Evolutionary conservation across 306 rosid genomes (phyloP), one percentile per base, ranked within the genome.

Genomic region (Citrullus amarus): DNA sequence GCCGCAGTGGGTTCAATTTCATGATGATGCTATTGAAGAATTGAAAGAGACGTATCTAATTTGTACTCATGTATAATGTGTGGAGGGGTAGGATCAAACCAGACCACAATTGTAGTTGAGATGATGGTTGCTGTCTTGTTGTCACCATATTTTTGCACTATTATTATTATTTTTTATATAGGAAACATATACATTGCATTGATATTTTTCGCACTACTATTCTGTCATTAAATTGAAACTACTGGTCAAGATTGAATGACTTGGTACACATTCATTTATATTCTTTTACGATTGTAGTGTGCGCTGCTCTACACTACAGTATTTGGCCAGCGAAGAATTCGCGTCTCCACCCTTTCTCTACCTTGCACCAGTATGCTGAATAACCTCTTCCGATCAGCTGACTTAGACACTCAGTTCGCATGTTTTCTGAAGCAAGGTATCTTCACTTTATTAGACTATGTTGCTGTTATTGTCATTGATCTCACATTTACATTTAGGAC

Each of bases 341-440:
- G 97, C 25, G 96, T 95, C 39, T 51, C 90, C 69, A 92, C 96
- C 75, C 82, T 95, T 77, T 95, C 99, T 81, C 88, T 95, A 78
- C 97, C 99, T 55, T 92, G 93, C 87, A 92, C 99, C 25, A 95
- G 91, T 82, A 89, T 95, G 99, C 91, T 95, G 17, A 95, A 93
- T 83, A 92, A 92, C 84, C 87, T 95, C 58, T 95, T 95, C 85
- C 99, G 97, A 0, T 88, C 97, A n/a, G 99, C 99, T 75, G 99
- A 95, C 85, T 88, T 95, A 88, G 99, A 95, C 81, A 84, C 97
- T 79, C 97, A 92, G 74, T 95, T 95, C 83, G 89, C 96, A 58
- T 95, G 99, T 86, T 92, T 89, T 94, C 86, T 95, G 86, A 95
- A 95, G 83, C 97, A 92, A 86, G 99, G 99, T 91, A 88, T 90